These are phyloP conservation scores for Diphasiastrum complanatum DNA, from an alignment of 83 land plant genomes.

Conservation along the genomic window DNA sequence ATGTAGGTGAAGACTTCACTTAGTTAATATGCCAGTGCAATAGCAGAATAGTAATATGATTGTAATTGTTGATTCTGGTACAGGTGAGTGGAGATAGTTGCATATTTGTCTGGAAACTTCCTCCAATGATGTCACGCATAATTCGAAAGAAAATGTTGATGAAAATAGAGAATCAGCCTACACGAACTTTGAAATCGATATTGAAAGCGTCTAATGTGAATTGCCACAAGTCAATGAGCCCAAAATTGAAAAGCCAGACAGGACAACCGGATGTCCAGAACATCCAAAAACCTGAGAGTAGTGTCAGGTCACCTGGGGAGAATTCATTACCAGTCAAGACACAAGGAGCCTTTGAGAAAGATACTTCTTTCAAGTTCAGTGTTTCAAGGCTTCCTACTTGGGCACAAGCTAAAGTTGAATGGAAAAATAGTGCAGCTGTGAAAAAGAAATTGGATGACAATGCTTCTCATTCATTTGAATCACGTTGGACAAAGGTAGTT, in stretches of 20 bases:
- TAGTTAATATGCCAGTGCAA: too few relatives aligned
- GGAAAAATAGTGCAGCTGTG: neutral
- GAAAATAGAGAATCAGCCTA: constrained; percentile 23
- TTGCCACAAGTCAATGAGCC: too few relatives aligned
- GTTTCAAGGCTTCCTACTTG: constrained; percentile 58
- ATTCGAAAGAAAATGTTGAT: constrained; percentile 40
- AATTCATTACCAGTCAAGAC: neutral
- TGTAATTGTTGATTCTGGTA: too few relatives aligned
- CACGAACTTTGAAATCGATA: constrained; percentile 22
- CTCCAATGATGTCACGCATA: constrained; percentile 41
- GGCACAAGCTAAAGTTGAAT: constrained; percentile 44
- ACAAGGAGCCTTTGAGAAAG: neutral
- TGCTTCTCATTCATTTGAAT: constrained; percentile 17
- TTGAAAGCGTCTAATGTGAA: constrained; percentile 6
- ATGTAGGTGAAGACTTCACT: too few relatives aligned
- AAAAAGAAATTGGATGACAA: neutral
- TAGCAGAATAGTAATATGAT: too few relatives aligned
- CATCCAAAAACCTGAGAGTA: neutral
- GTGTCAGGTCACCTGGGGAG: neutral
- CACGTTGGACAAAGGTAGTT: constrained; percentile 41
- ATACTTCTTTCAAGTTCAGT: constrained; percentile 43
- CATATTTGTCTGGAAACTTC: constrained; percentile 68
- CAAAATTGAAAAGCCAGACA: too few relatives aligned
- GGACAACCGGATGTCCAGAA: constrained; percentile 1
- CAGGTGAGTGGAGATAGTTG: constrained; percentile 81